These are phyloP conservation scores for Podospora australis DNA, from an alignment of 495 filamentous ascomycete genomes.

Conservation along the genomic window DNA sequence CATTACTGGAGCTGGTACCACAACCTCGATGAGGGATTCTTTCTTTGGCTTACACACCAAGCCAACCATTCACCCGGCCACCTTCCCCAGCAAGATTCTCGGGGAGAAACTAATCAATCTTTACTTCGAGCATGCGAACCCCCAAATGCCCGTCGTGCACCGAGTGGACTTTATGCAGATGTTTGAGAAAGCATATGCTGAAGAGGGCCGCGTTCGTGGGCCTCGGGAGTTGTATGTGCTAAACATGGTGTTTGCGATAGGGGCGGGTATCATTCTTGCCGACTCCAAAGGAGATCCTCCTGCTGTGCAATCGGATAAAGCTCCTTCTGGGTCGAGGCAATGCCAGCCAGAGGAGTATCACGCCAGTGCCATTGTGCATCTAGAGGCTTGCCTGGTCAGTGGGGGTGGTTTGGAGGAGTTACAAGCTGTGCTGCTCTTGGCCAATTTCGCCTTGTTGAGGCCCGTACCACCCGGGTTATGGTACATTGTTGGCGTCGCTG, in stretches of 20 bases:
- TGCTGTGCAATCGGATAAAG: constrained; percentile 12
- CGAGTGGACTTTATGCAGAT: constrained; percentile 78
- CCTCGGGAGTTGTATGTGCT: constrained; percentile 83
- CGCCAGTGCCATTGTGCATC: constrained; percentile 82
- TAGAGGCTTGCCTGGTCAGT: constrained; percentile 78
- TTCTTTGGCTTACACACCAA: constrained; percentile 92
- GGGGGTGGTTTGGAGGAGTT: constrained; percentile 84
- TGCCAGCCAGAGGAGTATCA: constrained; percentile 93
- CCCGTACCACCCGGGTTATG: constrained; percentile 90
- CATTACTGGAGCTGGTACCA: constrained; percentile 36
- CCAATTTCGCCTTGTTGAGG: constrained; percentile 82
- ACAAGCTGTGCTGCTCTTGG: constrained; percentile 83
- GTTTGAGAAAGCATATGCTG: constrained; percentile 69
- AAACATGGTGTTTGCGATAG: constrained; percentile 98
- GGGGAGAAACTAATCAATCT: constrained; percentile 66
- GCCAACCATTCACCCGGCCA: constrained; percentile 75
- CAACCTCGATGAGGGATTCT: constrained; percentile 81
- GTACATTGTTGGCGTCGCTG: constrained; percentile 94
- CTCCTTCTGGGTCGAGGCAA: constrained; percentile 43
- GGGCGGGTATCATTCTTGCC: constrained; percentile 84
- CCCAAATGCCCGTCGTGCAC: constrained; percentile 89
- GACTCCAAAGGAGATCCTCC: constrained; percentile 31
- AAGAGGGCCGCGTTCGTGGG: constrained; percentile 61
- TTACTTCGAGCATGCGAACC: constrained; percentile 94
- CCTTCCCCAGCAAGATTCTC: constrained; percentile 72